Evolutionary conservation across 345 rosid species (phyloP).

Genomic region (Jatropha curcas): DNA sequence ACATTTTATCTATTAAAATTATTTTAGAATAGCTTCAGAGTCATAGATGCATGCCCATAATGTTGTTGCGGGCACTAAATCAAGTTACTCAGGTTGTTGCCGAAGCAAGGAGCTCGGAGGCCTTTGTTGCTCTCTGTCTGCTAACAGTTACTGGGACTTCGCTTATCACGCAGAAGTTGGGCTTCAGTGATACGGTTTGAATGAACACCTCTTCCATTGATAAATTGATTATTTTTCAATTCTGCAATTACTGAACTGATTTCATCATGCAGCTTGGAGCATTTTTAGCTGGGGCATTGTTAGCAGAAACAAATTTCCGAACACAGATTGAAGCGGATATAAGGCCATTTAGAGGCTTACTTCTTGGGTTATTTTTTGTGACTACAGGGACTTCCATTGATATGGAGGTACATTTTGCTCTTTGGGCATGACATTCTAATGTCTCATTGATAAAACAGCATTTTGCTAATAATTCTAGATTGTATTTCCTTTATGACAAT

Average conservation of each 20-base stretch:
- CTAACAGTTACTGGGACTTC: constrained; percentile 94
- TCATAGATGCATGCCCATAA: background rate
- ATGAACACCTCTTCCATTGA: constrained; percentile 17
- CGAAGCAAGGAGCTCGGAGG: constrained; percentile 95
- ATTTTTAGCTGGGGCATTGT: constrained; percentile 90
- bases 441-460: background rate
- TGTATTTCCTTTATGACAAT: constrained; percentile 17
- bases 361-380: constrained; percentile 93
- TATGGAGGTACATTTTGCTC: constrained; percentile 57
- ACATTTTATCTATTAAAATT: constrained; percentile 3
- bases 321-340: constrained; percentile 99
- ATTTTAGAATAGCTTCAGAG: background rate
- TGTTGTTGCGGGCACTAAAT: constrained; percentile 28
- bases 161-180: constrained; percentile 82
- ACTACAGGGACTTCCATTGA: constrained; percentile 96
- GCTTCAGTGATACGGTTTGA: constrained; percentile 93
- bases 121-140: constrained; percentile 93
- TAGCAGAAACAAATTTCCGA: constrained; percentile 94
- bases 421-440: background rate
- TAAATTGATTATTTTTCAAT: constrained; percentile 10
- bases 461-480: constrained; percentile 3
- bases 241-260: constrained; percentile 14
- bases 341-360: constrained; percentile 94
- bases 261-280: constrained; percentile 81
- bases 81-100: constrained; percentile 73